A percentile compares a stretch with the other conserved stretches of the same genome.
Evolutionary conservation across 768 basidiomycete species (phyloP).

Genomic region (Naganishia vishniacii): DNA sequence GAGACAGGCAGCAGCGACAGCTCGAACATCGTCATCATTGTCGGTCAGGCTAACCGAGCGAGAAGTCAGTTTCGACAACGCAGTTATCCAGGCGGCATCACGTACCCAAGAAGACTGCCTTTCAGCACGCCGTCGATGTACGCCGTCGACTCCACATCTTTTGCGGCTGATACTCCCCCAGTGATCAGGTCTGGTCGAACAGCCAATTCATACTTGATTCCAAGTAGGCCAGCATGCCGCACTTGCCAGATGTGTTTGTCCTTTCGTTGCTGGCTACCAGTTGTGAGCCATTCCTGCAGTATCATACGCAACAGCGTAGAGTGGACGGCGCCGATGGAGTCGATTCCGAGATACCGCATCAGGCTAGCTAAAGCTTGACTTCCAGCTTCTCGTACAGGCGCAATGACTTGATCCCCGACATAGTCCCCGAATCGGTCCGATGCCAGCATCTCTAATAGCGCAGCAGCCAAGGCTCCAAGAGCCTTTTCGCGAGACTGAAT

Average conservation of each 20-base stretch:
- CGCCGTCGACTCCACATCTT: slow-evolving; percentile 29
- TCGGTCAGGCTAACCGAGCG: slow-evolving; percentile 61
- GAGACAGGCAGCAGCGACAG: slow-evolving; percentile 86
- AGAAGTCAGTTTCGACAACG: neutral
- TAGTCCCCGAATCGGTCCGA: slow-evolving; percentile 98
- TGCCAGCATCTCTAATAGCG: slow-evolving; percentile 80
- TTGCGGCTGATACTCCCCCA: slow-evolving; percentile 36
- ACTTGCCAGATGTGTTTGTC: slow-evolving; percentile 77
- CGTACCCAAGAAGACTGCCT: slow-evolving; percentile 83
- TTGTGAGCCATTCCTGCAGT: slow-evolving; percentile 65
- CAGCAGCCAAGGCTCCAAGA: slow-evolving; percentile 60
- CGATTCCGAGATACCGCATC: slow-evolving; percentile 77
- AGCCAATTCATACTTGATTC: slow-evolving; percentile 96
- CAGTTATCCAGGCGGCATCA: slow-evolving; percentile 14
- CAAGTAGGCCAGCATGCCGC: slow-evolving; percentile 91
- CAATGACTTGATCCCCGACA: slow-evolving; percentile 91
- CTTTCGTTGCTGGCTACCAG: slow-evolving; percentile 39
- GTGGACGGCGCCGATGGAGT: slow-evolving; percentile 73
- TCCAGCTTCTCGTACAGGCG: slow-evolving; percentile 92
- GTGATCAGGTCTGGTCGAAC: slow-evolving; percentile 75
- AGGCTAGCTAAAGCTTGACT: slow-evolving; percentile 88
- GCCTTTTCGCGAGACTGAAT: slow-evolving; percentile 8
- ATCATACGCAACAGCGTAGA: slow-evolving; percentile 86
- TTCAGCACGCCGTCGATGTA: slow-evolving; percentile 77
- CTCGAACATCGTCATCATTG: slow-evolving; percentile 89